Evolutionary conservation across 106 monocot species (phyloP).

Genomic region (Ottelia alismoides): DNA sequence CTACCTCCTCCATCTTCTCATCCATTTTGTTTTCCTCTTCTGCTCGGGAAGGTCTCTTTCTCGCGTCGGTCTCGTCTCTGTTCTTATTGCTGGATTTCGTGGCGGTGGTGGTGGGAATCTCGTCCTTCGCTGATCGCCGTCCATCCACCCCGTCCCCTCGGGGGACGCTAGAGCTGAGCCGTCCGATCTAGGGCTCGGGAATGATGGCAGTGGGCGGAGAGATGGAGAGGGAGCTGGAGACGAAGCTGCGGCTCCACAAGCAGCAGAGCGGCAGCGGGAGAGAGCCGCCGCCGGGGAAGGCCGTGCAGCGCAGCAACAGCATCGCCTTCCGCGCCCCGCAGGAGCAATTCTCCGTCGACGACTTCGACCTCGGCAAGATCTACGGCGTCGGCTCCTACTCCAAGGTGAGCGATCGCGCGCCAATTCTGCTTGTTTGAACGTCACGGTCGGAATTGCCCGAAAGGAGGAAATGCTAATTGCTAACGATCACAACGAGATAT

Average conservation of each 20-base stretch:
- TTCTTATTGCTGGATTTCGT: too few species aligned
- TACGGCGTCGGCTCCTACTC: conserved; percentile 97
- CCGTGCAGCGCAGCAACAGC: conserved; percentile 20
- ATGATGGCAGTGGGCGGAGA: conserved; percentile 23
- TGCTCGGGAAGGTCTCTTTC: too few species aligned
- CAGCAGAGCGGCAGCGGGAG: conserved; percentile 1
- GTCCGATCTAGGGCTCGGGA: too few species aligned
- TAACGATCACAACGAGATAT: background rate
- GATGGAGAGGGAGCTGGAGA: conserved; percentile 87
- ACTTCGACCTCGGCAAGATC: conserved; percentile 88
- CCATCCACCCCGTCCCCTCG: background rate
- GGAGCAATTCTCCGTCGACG: conserved; percentile 74
- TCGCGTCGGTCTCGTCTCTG: too few species aligned
- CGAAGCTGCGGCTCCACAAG: conserved; percentile 47
- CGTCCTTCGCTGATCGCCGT: too few species aligned
- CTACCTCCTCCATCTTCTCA: too few species aligned
- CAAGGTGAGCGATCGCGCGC: conserved; percentile 33
- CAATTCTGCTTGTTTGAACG: background rate
- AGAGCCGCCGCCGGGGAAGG: background rate
- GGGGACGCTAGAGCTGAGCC: background rate
- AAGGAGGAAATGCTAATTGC: background rate
- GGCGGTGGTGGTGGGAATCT: too few species aligned
- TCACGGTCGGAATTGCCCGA: background rate
- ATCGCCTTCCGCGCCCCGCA: conserved; percentile 91
- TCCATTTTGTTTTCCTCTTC: too few species aligned